Evolutionary conservation across 768 basidiomycete genomes (phyloP).

Genomic region (Xanthoconium purpureum): DNA sequence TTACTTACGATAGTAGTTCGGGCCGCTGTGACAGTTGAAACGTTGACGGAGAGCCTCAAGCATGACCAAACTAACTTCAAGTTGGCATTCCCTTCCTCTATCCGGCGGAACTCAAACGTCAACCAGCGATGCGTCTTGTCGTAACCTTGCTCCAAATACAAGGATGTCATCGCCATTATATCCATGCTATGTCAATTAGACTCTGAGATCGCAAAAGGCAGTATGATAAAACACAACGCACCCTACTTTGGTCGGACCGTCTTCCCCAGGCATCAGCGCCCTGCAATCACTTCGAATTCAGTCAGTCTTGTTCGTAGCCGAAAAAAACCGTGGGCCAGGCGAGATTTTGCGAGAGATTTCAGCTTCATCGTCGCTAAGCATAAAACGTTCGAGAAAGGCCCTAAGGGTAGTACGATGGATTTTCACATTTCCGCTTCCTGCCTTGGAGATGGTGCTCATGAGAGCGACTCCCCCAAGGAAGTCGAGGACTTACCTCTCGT

Average conservation of each 20-base stretch:
- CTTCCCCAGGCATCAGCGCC: constrained; percentile 83
- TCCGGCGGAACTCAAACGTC: constrained; percentile 78
- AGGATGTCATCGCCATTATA: constrained; percentile 80
- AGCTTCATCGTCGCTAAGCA: constrained; percentile 68
- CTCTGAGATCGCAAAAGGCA: neutral
- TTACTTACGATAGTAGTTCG: constrained; percentile 57
- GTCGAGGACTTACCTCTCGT: constrained; percentile 55
- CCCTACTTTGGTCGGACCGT: constrained; percentile 76
- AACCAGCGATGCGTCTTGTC: constrained; percentile 87
- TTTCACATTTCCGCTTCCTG: constrained; percentile 68
- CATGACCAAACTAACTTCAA: constrained; percentile 66
- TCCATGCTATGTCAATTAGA: constrained; percentile 57
- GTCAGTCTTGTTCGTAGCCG: constrained; percentile 83
- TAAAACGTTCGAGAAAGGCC: constrained; percentile 87
- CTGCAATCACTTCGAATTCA: constrained; percentile 80
- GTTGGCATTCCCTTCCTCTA: constrained; percentile 68
- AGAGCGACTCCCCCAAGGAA: neutral
- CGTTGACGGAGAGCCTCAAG: constrained; percentile 70
- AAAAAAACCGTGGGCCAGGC: constrained; percentile 71
- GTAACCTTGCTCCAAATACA: constrained; percentile 84
- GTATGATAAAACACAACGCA: constrained; percentile 30
- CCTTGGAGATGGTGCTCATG: constrained; percentile 35
- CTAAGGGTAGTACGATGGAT: constrained; percentile 66
- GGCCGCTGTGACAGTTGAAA: constrained; percentile 73
- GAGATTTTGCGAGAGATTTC: constrained; percentile 76